Conservation (phyloP, 768 basidiomycete species). For the Tephrocybe sp. region DNA sequence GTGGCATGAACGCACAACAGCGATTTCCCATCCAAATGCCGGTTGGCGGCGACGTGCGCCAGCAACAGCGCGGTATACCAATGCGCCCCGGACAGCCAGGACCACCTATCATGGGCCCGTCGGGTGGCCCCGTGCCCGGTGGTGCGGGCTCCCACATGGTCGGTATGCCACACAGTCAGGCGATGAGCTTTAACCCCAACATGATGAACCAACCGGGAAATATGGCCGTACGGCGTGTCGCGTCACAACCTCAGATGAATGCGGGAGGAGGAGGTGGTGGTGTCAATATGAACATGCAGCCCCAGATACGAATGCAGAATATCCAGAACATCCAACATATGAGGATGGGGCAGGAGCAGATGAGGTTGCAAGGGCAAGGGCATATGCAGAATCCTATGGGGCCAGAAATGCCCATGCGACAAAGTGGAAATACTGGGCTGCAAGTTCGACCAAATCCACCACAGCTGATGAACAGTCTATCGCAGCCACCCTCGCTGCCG, state of each 20-base stretch:
- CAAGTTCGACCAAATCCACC: conserved; percentile 44
- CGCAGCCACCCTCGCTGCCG: conserved; percentile 34
- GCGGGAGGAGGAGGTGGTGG: conserved; percentile 33
- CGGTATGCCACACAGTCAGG: conserved; percentile 33
- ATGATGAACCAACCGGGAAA: conserved; percentile 40
- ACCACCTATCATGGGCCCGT: conserved; percentile 16
- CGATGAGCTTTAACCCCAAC: conserved; percentile 39
- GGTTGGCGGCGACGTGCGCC: conserved; percentile 31
- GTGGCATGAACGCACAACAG: conserved; percentile 25
- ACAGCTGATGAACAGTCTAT: conserved; percentile 47
- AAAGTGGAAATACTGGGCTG: conserved; percentile 38
- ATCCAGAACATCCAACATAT: no score
- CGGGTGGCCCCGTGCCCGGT: conserved; percentile 8
- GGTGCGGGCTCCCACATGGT: conserved; percentile 30
- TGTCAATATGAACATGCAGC: conserved; percentile 27
- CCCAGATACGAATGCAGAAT: conserved; percentile 9
- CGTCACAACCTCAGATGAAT: conserved; percentile 55
- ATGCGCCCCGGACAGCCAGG: conserved; percentile 36
- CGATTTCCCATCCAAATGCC: conserved; percentile 30
- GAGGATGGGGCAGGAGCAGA: conserved; percentile 32
- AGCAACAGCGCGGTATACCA: conserved; percentile 32
- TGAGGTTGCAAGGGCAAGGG: conserved; percentile 36
- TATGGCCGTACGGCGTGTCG: conserved; percentile 48
- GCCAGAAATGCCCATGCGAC: conserved; percentile 40
- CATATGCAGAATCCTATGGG: conserved; percentile 27